phyloP scores from a whole-genome alignment of 257 asterid genomes.

The Dorcoceras hygrometricum region DNA sequence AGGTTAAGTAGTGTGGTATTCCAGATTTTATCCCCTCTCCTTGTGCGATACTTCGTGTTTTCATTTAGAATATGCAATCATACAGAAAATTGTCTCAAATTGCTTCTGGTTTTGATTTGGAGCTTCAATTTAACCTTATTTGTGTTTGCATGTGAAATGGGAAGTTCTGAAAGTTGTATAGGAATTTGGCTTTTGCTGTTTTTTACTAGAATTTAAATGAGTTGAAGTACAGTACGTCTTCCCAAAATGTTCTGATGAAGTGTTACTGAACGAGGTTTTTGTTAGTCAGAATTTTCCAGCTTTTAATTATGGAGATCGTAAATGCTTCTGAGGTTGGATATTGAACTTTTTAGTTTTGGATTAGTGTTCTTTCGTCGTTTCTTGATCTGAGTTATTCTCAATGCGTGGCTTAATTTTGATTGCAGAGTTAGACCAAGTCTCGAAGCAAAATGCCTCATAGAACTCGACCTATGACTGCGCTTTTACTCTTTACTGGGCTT shows the following conservation, averaged over 20 bases:
- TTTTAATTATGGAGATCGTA: not conserved
- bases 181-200: not conserved
- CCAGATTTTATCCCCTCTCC: too few relatives aligned
- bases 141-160: not conserved
- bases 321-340: not conserved
- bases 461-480: slow-evolving; percentile 80
- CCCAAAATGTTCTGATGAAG: not conserved
- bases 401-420: slow-evolving; percentile 9
- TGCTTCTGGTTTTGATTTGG: not conserved
- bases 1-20: not conserved
- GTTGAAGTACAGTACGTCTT: not conserved
- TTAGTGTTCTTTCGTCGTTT: not conserved
- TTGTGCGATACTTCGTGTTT: too few relatives aligned
- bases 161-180: too few relatives aligned
- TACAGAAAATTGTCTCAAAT: not conserved
- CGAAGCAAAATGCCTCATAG: slow-evolving; percentile 73
- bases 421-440: slow-evolving; percentile 19
- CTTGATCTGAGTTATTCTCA: not conserved
- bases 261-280: not conserved
- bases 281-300: not conserved
- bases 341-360: too few relatives aligned
- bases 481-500: slow-evolving; percentile 75
- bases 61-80: not conserved
- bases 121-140: not conserved
- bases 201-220: too few relatives aligned